These are phyloP conservation scores for sweet orange (Citrus sinensis) DNA, from an alignment of 345 rosid species.

Conservation along the genomic window DNA sequence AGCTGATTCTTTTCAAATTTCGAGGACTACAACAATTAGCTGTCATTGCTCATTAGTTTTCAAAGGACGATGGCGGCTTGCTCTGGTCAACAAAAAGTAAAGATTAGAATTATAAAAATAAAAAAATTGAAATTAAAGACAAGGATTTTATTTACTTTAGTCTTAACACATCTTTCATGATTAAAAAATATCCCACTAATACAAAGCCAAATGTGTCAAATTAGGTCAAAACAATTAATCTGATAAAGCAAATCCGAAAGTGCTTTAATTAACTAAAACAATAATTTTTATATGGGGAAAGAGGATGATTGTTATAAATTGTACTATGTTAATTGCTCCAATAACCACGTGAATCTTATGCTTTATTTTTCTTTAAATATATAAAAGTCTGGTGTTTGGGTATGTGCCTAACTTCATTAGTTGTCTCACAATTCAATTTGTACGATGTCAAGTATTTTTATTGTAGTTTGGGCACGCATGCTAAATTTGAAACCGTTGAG, in stretches of 20 bases:
- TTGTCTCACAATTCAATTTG: no score
- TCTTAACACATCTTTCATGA: not conserved
- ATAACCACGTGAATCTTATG: slow-evolving; percentile 6
- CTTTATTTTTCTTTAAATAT: not conserved
- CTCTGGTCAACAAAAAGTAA: not conserved
- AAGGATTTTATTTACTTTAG: not conserved
- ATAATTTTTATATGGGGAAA: not conserved
- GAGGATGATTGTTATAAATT: not conserved
- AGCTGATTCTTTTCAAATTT: not conserved
- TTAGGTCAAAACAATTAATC: not conserved
- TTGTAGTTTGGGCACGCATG: not conserved
- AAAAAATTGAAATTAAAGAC: no score
- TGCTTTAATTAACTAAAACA: not conserved
- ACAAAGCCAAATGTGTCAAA: not conserved
- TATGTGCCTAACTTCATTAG: not conserved
- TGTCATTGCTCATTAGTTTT: not conserved
- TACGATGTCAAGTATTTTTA: no score
- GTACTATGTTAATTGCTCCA: no score
- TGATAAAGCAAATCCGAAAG: not conserved
- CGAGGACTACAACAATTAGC: not conserved
- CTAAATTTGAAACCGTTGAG: not conserved
- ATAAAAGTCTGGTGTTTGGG: not conserved
- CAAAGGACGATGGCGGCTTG: not conserved
- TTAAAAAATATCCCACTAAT: not conserved
- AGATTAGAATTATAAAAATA: not conserved